Evolutionary conservation across 2,329 filamentous ascomycete genomes (phyloP).

Genomic region (Tricladium varicosporioides): DNA sequence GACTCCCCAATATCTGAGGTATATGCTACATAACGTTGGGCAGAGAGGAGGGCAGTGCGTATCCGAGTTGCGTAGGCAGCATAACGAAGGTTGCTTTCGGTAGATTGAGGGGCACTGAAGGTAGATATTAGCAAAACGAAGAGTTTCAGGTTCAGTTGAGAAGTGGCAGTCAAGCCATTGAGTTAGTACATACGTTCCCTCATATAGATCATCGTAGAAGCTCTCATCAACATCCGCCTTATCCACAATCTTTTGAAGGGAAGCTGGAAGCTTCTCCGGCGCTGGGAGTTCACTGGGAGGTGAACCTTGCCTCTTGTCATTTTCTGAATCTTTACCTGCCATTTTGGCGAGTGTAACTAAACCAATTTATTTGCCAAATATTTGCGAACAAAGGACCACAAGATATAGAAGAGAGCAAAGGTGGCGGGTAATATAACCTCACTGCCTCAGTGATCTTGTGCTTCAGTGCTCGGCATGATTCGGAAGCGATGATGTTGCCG

Average conservation of each 20-base stretch:
- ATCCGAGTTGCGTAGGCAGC: conserved; percentile 86
- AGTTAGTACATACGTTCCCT: conserved; percentile 65
- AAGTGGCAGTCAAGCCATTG: too few relatives aligned
- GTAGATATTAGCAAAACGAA: conserved; percentile 13
- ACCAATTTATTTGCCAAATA: neutral
- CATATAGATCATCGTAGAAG: conserved; percentile 74
- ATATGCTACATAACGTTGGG: conserved; percentile 95
- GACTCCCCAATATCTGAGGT: conserved; percentile 96
- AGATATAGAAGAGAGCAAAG: neutral
- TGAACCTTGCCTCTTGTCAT: conserved; percentile 24
- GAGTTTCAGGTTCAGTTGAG: neutral
- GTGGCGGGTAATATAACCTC: too few relatives aligned
- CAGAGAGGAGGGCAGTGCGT: conserved; percentile 82
- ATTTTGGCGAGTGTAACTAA: conserved; percentile 13
- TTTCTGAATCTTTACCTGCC: conserved; percentile 28
- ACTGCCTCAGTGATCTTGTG: too few relatives aligned
- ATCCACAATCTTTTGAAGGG: conserved; percentile 58
- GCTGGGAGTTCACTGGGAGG: conserved; percentile 26
- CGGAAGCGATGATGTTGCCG: neutral
- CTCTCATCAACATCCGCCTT: conserved; percentile 63
- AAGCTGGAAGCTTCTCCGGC: conserved; percentile 47
- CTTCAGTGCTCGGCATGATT: too few relatives aligned
- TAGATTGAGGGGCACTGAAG: conserved; percentile 69
- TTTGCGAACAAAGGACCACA: neutral
- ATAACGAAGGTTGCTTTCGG: conserved; percentile 83